Evolutionary conservation across 257 asterid species (phyloP).

Genomic region (Datura wrightii): DNA sequence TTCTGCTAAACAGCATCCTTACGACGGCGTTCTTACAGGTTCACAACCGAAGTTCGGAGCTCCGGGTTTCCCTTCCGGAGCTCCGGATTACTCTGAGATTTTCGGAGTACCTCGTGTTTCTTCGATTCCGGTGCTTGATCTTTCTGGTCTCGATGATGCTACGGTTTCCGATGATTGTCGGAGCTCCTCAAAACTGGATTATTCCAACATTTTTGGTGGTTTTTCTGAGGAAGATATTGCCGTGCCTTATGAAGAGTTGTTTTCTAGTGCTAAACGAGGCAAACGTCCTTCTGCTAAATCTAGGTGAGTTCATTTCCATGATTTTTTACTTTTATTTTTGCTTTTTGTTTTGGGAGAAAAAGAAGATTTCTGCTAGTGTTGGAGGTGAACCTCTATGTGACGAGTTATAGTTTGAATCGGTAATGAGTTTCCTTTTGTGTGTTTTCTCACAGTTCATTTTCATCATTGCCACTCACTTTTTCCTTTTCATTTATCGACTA

Average conservation of each 20-base stretch:
- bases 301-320: slow-evolving; percentile 44
- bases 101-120: slow-evolving; percentile 56
- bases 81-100: slow-evolving; percentile 72
- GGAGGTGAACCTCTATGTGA: neutral
- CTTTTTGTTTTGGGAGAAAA: neutral
- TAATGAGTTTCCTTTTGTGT: neutral
- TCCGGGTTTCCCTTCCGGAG: slow-evolving; percentile 36
- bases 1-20: slow-evolving; percentile 61
- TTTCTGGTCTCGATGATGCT: slow-evolving; percentile 53
- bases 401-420: neutral
- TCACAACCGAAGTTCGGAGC: slow-evolving; percentile 43
- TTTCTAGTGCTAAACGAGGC: slow-evolving; percentile 44
- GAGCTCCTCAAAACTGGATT: slow-evolving; percentile 60
- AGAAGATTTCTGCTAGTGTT: neutral
- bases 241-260: slow-evolving; percentile 61
- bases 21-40: slow-evolving; percentile 71
- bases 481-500: neutral
- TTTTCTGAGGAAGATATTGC: slow-evolving; percentile 57
- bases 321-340: neutral
- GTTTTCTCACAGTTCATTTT: neutral
- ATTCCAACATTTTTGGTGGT: slow-evolving; percentile 76
- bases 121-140: slow-evolving; percentile 87
- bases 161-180: slow-evolving; percentile 47
- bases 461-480: neutral
- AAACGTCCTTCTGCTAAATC: slow-evolving; percentile 36